A percentile compares a stretch with the other conserved stretches of the same genome.
Conservation (phyloP, 164 flowering plant species). For the Euptelea pleiosperma region DNA sequence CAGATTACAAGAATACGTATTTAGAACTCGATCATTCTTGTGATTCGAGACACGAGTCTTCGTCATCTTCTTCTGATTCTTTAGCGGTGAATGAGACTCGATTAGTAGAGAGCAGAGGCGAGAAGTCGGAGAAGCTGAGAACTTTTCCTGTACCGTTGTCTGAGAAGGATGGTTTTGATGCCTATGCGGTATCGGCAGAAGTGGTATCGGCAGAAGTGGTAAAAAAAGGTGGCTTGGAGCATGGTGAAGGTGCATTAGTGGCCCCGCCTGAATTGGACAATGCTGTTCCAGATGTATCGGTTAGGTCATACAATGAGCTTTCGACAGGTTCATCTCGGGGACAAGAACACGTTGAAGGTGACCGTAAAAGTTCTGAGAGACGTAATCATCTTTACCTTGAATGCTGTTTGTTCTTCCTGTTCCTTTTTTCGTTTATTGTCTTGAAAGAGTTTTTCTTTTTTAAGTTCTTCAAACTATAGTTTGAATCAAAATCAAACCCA, state of each 20-base stretch:
- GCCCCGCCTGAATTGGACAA: constrained; percentile 6
- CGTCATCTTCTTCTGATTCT: constrained; percentile 7
- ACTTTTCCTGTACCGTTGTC: constrained; percentile 46
- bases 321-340: not conserved
- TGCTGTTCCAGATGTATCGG: constrained; percentile 15
- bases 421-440: too few species aligned
- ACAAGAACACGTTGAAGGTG: constrained; percentile 25
- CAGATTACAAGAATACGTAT: constrained; percentile 33
- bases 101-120: constrained; percentile 13
- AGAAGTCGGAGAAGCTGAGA: constrained; percentile 34
- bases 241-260: constrained; percentile 11
- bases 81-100: constrained; percentile 16
- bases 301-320: not conserved
- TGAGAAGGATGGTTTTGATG: constrained; percentile 36
- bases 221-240: constrained; percentile 12
- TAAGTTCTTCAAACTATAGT: too few species aligned
- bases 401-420: not conserved
- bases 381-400: constrained; percentile 25
- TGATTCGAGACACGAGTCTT: constrained; percentile 18
- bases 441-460: too few species aligned
- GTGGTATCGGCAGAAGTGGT: too few species aligned
- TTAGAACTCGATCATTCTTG: constrained; percentile 17
- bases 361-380: constrained; percentile 22
- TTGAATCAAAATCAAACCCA: too few species aligned
- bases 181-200: constrained; percentile 17